phyloP scores from a whole-genome alignment of 2,329 filamentous ascomycete genomes.

The Arthrobotrys musiformis region DNA sequence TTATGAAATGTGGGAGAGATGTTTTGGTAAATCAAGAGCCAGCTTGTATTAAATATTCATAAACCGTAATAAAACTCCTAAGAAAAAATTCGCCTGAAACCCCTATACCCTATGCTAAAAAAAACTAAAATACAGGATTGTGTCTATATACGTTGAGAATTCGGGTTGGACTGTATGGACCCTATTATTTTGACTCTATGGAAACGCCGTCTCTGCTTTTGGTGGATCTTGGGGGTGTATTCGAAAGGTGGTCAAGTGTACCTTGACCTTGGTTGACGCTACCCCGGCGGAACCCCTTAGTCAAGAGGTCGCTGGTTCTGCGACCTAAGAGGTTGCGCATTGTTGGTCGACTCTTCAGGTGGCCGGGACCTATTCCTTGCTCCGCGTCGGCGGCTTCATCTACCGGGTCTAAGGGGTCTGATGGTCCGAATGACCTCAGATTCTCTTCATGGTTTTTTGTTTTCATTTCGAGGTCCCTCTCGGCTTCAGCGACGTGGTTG shows the following conservation, averaged over 20 bases:
- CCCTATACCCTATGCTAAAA: no score
- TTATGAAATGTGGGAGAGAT: no score
- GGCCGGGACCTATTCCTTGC: neutral
- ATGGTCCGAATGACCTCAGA: constrained; percentile 5
- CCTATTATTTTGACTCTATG: constrained; percentile 8
- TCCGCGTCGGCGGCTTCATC: constrained; percentile 25
- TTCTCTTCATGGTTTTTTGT: constrained; percentile 30
- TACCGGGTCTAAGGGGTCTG: neutral
- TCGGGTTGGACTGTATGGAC: no score
- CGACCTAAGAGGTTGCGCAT: constrained; percentile 32
- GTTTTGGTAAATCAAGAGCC: no score
- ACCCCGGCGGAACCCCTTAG: constrained; percentile 27
- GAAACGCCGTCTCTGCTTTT: constrained; percentile 43
- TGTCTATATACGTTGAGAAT: no score
- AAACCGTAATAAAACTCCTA: neutral
- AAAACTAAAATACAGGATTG: neutral
- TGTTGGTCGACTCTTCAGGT: constrained; percentile 24
- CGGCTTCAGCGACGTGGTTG: constrained; percentile 17
- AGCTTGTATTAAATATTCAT: neutral
- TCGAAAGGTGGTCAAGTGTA: no score
- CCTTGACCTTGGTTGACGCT: constrained; percentile 25
- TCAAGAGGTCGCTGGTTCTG: constrained; percentile 34
- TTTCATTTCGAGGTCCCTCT: constrained; percentile 23
- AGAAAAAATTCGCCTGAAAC: neutral
- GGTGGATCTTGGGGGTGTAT: constrained; percentile 2